A percentile compares a stretch with the other conserved stretches of the same genome.
Evolutionary conservation across 2,329 filamentous ascomycete genomes (phyloP).

Genomic region (Massarina eburnea): DNA sequence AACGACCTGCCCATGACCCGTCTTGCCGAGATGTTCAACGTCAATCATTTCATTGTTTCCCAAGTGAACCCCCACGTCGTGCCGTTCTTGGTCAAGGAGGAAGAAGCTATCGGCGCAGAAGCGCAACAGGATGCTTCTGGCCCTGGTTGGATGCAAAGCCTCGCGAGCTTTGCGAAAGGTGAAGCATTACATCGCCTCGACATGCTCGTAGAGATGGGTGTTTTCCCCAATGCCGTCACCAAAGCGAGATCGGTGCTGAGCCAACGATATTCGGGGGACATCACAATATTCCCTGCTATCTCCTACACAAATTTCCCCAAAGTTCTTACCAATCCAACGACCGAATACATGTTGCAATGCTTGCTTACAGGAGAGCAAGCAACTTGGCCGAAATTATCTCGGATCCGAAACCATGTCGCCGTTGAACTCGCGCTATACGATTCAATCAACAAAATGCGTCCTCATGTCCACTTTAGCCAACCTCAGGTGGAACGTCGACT

Average conservation of each 20-base stretch:
- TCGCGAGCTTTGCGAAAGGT: slow-evolving; percentile 74
- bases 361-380: slow-evolving; percentile 79
- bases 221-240: slow-evolving; percentile 76
- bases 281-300: slow-evolving; percentile 86
- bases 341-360: slow-evolving; percentile 81
- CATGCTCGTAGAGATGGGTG: slow-evolving; percentile 74
- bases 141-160: slow-evolving; percentile 63
- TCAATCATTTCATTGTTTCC: slow-evolving; percentile 97
- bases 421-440: slow-evolving; percentile 83
- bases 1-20: slow-evolving; percentile 91
- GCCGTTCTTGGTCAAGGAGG: slow-evolving; percentile 78
- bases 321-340: slow-evolving; percentile 80
- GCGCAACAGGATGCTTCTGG: slow-evolving; percentile 41
- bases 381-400: slow-evolving; percentile 86
- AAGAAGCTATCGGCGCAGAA: slow-evolving; percentile 51
- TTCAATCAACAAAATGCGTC: slow-evolving; percentile 69
- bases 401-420: slow-evolving; percentile 82
- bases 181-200: slow-evolving; percentile 81
- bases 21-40: slow-evolving; percentile 93
- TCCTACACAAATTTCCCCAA: slow-evolving; percentile 71
- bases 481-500: slow-evolving; percentile 54
- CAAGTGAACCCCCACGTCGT: slow-evolving; percentile 95
- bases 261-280: slow-evolving; percentile 92
- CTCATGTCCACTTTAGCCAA: slow-evolving; percentile 68
- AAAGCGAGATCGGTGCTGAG: slow-evolving; percentile 80